Percentiles rank a stretch among this genome's conserved stretches.
phyloP scores from a whole-genome alignment of 2,329 filamentous ascomycete genomes.

The Arthrocladium fulminans region DNA sequence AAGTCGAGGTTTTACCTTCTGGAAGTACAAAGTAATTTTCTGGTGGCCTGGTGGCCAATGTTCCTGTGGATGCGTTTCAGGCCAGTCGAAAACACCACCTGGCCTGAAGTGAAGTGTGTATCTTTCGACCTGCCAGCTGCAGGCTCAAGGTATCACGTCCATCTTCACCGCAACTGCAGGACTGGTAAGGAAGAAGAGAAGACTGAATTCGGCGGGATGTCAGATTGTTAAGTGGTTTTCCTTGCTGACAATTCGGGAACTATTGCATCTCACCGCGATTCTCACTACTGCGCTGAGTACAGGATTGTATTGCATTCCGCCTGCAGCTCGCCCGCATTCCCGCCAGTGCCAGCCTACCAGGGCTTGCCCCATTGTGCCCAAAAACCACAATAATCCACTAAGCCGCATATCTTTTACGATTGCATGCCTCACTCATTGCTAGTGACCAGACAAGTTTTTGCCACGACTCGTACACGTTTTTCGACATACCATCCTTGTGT shows the following conservation, averaged over 20 bases:
- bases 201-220: neutral
- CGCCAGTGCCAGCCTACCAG: conserved; percentile 3
- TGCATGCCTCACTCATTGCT: conserved; percentile 7
- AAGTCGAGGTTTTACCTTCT: neutral
- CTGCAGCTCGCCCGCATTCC: neutral
- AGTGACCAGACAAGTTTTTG: neutral
- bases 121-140: conserved; percentile 17
- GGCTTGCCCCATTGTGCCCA: neutral
- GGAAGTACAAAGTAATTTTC: neutral
- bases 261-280: neutral
- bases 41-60: neutral
- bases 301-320: neutral
- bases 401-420: conserved; percentile 3
- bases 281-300: neutral
- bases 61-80: neutral
- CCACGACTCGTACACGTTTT: neutral
- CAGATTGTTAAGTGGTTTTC: neutral
- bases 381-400: neutral
- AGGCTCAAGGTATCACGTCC: conserved; percentile 19
- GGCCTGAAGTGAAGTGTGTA: neutral
- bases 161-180: conserved; percentile 11
- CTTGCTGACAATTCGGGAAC: neutral
- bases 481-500: neutral
- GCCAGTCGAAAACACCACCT: neutral
- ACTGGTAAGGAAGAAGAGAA: conserved; percentile 10